Evolutionary conservation across 2,329 filamentous ascomycete species (phyloP), one percentile per base, ranked within the genome.

Genomic region (Penicillium expansum): DNA sequence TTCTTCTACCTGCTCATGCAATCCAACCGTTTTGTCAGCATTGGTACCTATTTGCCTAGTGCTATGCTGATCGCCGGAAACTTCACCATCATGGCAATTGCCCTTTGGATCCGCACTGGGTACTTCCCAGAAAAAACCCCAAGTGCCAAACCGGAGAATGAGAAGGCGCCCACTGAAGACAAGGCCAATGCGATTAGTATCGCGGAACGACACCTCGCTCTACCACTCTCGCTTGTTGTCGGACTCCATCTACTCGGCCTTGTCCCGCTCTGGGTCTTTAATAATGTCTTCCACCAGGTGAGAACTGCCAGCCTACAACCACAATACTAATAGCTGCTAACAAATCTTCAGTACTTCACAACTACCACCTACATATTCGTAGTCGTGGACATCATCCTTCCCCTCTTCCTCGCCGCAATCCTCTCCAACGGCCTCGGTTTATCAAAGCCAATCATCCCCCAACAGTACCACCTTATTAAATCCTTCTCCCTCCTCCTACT

Each of bases 1-100:
- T 99, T 99, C 83, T 97, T 99, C 77, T 99, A 99, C 73, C 80
- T 99, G 50, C 82, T 99, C 43, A 92, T 97, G 85, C 88, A 95
- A 64, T 85, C 87, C 30, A 90, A 94, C 67, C 87, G 92, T 11
- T 99, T 99, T 71, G 94, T 97, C 65, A 97, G 92, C 75, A 99
- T 99, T 62, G 94, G 94, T 16, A 99, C 93, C 1, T 99, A 99
- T 70, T 82, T 99, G 4, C 94, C 94, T 0, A 95, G 91, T 66
- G 94, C 94, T n/a, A 99, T 99, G 94, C 77, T 97, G 49, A 83
- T 99, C 56, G 94, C 94, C 2, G 89, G 88, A 42, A 97, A 92
- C 73, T 97, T 97, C 70, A 96, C 90, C 30, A 93, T 99, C 71
- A 96, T 93, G 80, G 91, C 93, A 5, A 93, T 97, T 65, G 87